Base-by-base conservation (phyloP, 768 basidiomycete genomes). In the Russula compacta region DNA sequence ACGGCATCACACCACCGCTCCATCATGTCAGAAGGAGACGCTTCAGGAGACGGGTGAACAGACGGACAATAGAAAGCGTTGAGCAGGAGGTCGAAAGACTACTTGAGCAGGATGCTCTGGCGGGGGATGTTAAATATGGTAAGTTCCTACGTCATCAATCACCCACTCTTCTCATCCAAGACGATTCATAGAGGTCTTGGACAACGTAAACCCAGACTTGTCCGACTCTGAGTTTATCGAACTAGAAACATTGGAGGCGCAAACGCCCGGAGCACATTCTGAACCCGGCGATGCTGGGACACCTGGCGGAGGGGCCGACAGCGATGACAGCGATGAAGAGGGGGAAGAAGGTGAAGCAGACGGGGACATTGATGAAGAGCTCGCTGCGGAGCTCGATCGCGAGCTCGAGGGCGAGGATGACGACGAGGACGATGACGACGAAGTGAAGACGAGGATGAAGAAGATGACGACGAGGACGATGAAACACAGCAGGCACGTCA, bases 1-100 rank as follows among this genome's bases (percentile, higher is more conserved):
- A 98, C 68, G 97, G 97, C 3, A 78, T 98, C 49, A 97, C 95
- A 0, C 95, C 95, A 52, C 95, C 97, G 2, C 73, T 99, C 58
- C 85, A 89, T 65, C 85, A 95, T 69, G 92, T 84, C 49, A 82
- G 95, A 58, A 97, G 97, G 73, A 81, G 95, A 42, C 78, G 97
- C 47, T 98, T 98, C 74, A 81, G 95, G 61, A 95, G 93, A 73
- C 80, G 94, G 47, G 84, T 92, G 19, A 94, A 92, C 69, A 80
- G 82, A 71, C 75, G 92, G 67, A 92, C 91, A 4, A 97, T 97
- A 65, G 93, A 97, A 75, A 93, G 87, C 40, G 92, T 95, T 6
- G 93, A 97, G 72, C 84, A 92, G 72, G 92, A 93, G 69, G 93
- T 97, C 9, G 94, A 95, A 70, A 78, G 92, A 57, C 72, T 97